phyloP scores from a whole-genome alignment of 1,139 yeast genomes.

The Chernovozyma sophiae-reginae region DNA sequence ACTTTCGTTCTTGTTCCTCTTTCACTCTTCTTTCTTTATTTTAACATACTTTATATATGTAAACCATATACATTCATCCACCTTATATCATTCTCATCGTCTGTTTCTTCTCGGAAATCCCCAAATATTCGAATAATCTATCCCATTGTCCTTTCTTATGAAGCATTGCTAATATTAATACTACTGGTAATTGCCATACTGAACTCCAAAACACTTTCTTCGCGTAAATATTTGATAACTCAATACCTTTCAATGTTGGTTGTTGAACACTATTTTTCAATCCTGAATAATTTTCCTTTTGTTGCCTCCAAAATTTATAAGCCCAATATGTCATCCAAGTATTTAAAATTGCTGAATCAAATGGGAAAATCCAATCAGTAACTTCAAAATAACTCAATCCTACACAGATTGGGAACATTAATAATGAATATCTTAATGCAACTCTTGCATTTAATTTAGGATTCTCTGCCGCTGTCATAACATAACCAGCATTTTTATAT shows the following conservation, averaged over 20 bases:
- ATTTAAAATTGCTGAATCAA: slow-evolving; percentile 79
- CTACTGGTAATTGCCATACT: slow-evolving; percentile 90
- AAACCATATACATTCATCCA: slow-evolving; percentile 1
- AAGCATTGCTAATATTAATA: slow-evolving; percentile 83
- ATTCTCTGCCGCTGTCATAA: slow-evolving; percentile 92
- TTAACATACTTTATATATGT: neutral
- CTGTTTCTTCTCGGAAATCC: slow-evolving; percentile 10
- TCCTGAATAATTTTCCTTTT: slow-evolving; percentile 49
- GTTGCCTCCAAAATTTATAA: slow-evolving; percentile 79
- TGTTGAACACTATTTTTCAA: slow-evolving; percentile 10
- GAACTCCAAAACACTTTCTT: slow-evolving; percentile 91
- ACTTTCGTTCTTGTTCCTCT: too few relatives aligned
- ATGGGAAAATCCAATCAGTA: slow-evolving; percentile 75
- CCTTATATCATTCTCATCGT: neutral
- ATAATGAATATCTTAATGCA: slow-evolving; percentile 78
- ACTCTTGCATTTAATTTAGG: slow-evolving; percentile 93
- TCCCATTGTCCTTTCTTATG: slow-evolving; percentile 98
- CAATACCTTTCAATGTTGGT: slow-evolving; percentile 53
- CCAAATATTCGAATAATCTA: slow-evolving; percentile 43
- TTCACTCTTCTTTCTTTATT: too few relatives aligned
- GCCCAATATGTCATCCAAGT: slow-evolving; percentile 84
- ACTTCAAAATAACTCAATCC: slow-evolving; percentile 76
- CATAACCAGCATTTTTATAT: slow-evolving; percentile 89
- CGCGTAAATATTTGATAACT: slow-evolving; percentile 62
- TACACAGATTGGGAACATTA: slow-evolving; percentile 90